Base-by-base conservation (phyloP, 208 protist species). In the Borovskyia barvae region DNA sequence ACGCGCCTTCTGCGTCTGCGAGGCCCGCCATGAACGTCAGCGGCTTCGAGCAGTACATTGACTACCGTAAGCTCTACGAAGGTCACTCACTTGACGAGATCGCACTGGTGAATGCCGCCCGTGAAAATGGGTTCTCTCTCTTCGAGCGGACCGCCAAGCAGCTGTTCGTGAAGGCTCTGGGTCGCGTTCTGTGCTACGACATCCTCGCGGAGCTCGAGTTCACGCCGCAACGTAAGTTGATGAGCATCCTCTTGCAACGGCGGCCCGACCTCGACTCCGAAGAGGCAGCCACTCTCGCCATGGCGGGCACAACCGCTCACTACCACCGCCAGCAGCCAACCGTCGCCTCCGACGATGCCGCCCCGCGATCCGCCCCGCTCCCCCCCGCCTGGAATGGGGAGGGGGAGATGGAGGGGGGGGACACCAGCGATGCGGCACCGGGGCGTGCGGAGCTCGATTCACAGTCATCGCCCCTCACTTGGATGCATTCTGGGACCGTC, bases 21-120 rank as follows among this genome's bases (percentile, higher is more conserved):
- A 26, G 28, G 14, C 41, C 22, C 9, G 12, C 41, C 1, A 15
- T 22, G 39, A 26, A 4, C 37, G 32, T 30, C 24, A 25, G 26
- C 2, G 53, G 49, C 9, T 41, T 92, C 17, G 57, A 68, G 29
- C 24, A 33, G n/a, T 58, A 75, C 45, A 79, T 75, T 30, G 85
- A 92, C 29, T 66, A 81, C 12, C 65, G 68, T 15, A 87, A 88
- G 43, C 61, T 89, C 15, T 98, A 95, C 65, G 83, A 97, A 49
- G 90, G 85, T 0, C 75, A 89, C 58, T 96, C 87, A 28, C 77
- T 94, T 2, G 96, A 98, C 66, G 96, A 98, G 66, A 87, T 96
- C 45, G 94, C 93, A 8, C 70, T 94, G 1, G 84, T 97, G 15
- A 77, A 58, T 25, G 89, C 87, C 30, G 93, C 95, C 1, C 62